Evolutionary conservation across 306 rosid genomes (phyloP).

Genomic region (Biancaea sappan): DNA sequence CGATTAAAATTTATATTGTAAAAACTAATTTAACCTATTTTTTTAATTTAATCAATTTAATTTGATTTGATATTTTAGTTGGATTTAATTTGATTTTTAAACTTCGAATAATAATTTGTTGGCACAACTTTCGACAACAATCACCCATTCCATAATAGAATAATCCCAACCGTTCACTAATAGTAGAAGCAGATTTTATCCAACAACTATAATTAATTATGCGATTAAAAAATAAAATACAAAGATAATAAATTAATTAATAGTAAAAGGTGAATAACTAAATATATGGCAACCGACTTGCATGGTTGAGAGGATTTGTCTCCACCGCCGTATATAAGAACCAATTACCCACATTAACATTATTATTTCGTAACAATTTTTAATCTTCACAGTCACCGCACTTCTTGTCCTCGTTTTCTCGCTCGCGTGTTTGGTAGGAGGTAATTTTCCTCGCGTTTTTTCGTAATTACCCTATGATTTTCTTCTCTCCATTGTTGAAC

Average conservation of each 20-base stretch:
- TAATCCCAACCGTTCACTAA: too few species aligned
- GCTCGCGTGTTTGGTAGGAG: background rate
- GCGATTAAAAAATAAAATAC: background rate
- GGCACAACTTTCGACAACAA: too few species aligned
- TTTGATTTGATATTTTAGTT: too few species aligned
- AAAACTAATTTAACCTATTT: too few species aligned
- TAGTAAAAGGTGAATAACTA: background rate
- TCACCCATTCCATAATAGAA: too few species aligned
- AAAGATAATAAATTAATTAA: background rate
- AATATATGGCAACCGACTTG: background rate
- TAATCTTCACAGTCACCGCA: background rate
- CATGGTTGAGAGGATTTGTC: conserved; percentile 32
- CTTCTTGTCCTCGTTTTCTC: background rate
- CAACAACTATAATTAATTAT: too few species aligned
- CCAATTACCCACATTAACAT: background rate
- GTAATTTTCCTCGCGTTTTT: background rate
- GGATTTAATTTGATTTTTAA: too few species aligned
- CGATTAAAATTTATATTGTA: too few species aligned
- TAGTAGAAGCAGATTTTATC: too few species aligned
- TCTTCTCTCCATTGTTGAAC: background rate
- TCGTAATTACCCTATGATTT: background rate
- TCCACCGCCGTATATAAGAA: conserved; percentile 14
- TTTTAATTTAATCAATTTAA: too few species aligned
- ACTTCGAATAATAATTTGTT: too few species aligned
- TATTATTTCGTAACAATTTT: background rate